A percentile compares a stretch with the other conserved stretches of the same genome.
phyloP scores from a whole-genome alignment of 352 stramenopile genomes.

The Phytophthora litchii region DNA sequence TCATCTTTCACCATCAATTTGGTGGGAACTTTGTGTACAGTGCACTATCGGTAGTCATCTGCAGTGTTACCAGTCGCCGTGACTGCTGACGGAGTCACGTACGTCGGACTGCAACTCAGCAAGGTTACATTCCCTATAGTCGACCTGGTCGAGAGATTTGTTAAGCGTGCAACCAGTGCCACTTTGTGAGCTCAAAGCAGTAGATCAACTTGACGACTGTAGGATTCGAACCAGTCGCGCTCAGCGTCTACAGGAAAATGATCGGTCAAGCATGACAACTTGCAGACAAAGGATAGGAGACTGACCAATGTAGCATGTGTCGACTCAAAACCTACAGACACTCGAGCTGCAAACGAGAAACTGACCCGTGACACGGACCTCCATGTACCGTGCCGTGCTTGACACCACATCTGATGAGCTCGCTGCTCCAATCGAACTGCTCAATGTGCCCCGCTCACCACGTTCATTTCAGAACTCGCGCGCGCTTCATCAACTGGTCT shows the following conservation, averaged over 20 bases:
- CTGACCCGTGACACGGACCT: slow-evolving; percentile 16
- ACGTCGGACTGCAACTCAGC: too few relatives aligned
- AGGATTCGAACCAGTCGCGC: slow-evolving; percentile 22
- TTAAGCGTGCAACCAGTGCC: not conserved
- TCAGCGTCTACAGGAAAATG: slow-evolving; percentile 10
- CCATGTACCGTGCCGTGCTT: slow-evolving; percentile 14
- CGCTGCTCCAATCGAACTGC: slow-evolving; percentile 1
- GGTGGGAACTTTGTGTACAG: too few relatives aligned
- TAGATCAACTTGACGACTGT: slow-evolving; percentile 8
- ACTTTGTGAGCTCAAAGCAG: not conserved
- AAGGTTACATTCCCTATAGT: too few relatives aligned
- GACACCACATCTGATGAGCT: slow-evolving; percentile 17
- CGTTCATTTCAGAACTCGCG: slow-evolving; percentile 26
- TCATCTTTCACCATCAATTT: too few relatives aligned
- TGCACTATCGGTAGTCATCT: too few relatives aligned
- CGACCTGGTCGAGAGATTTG: slow-evolving; percentile 2
- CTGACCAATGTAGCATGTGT: slow-evolving; percentile 1
- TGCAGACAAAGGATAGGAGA: slow-evolving; percentile 11
- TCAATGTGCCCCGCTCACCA: not conserved
- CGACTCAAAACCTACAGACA: slow-evolving; percentile 4
- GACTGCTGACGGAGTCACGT: too few relatives aligned
- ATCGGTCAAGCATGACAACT: slow-evolving; percentile 14
- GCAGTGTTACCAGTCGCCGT: too few relatives aligned
- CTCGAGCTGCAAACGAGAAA: slow-evolving; percentile 17
- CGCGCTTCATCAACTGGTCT: slow-evolving; percentile 6